Conservation (phyloP, 2,329 filamentous ascomycete species). For the Emmonsiellopsis sp. region DNA sequence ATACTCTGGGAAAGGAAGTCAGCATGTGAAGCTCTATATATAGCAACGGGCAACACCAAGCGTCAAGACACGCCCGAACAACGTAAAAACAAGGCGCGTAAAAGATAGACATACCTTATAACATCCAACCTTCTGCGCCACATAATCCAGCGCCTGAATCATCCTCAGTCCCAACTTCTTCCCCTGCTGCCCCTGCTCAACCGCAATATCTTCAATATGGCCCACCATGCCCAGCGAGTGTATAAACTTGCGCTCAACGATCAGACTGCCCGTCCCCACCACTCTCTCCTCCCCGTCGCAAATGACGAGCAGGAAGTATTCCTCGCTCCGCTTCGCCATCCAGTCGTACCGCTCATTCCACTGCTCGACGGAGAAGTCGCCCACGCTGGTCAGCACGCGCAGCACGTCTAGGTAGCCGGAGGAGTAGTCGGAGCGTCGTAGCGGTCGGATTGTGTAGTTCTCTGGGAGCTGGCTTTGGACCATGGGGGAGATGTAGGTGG, state of each 20-base stretch:
- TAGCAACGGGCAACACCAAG: background rate
- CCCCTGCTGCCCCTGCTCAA: conserved; percentile 89
- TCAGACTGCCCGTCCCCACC: conserved; percentile 81
- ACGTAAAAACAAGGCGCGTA: conserved; percentile 2
- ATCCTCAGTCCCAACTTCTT: conserved; percentile 91
- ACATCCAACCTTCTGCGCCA: conserved; percentile 81
- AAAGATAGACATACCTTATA: conserved; percentile 56
- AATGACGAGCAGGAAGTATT: conserved; percentile 81
- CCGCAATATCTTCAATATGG: conserved; percentile 96
- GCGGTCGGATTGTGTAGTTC: conserved; percentile 72
- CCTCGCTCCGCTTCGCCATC: conserved; percentile 62
- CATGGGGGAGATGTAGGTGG: conserved; percentile 64
- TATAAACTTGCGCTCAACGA: conserved; percentile 77
- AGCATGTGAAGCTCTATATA: conserved; percentile 2
- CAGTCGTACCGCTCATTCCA: conserved; percentile 76
- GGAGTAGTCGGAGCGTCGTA: conserved; percentile 67
- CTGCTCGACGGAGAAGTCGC: conserved; percentile 65
- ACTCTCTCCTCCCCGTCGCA: conserved; percentile 61
- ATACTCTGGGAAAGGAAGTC: conserved; percentile 55
- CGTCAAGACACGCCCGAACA: background rate
- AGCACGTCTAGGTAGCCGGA: conserved; percentile 84
- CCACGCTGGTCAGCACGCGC: conserved; percentile 83
- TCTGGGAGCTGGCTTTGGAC: conserved; percentile 65
- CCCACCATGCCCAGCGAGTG: conserved; percentile 53
- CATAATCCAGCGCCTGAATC: conserved; percentile 84